Evolutionary conservation across 179 eudicot species (phyloP).

Genomic region (Corrigiola litoralis): DNA sequence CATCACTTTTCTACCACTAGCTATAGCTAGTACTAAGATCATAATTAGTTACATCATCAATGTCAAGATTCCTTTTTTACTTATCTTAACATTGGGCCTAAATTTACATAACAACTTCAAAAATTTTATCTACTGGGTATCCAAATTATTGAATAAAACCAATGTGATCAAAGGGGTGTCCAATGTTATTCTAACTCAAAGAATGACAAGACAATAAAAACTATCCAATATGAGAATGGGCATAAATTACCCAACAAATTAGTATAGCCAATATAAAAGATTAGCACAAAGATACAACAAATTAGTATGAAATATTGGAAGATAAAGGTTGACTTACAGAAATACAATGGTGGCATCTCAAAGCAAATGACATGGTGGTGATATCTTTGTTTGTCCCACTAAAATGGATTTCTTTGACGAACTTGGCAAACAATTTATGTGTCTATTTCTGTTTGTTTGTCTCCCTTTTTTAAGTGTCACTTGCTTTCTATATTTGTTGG

Average conservation of each 20-base stretch:
- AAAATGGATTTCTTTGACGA: background rate
- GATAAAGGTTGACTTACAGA: background rate
- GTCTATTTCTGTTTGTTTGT: background rate
- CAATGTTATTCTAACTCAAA: too few relatives aligned
- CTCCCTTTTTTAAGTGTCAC: background rate
- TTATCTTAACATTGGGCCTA: too few relatives aligned
- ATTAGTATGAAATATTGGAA: background rate
- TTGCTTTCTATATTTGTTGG: constrained; percentile 10
- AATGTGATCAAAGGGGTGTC: too few relatives aligned
- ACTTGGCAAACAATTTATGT: background rate
- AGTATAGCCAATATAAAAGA: background rate
- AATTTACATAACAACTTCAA: too few relatives aligned
- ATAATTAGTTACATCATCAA: too few relatives aligned
- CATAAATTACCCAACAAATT: background rate
- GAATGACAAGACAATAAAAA: too few relatives aligned
- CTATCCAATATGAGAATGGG: too few relatives aligned
- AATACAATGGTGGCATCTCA: constrained; percentile 10
- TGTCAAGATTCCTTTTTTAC: too few relatives aligned
- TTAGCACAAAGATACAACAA: background rate
- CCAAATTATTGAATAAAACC: too few relatives aligned
- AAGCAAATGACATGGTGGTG: constrained; percentile 10
- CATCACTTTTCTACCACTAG: background rate
- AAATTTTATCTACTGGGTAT: too few relatives aligned
- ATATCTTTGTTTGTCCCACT: background rate
- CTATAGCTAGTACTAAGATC: background rate